Evolutionary conservation across 495 filamentous ascomycete species (phyloP), one percentile per base, ranked within the genome.

Genomic region (Aspergillus bertholletiae): DNA sequence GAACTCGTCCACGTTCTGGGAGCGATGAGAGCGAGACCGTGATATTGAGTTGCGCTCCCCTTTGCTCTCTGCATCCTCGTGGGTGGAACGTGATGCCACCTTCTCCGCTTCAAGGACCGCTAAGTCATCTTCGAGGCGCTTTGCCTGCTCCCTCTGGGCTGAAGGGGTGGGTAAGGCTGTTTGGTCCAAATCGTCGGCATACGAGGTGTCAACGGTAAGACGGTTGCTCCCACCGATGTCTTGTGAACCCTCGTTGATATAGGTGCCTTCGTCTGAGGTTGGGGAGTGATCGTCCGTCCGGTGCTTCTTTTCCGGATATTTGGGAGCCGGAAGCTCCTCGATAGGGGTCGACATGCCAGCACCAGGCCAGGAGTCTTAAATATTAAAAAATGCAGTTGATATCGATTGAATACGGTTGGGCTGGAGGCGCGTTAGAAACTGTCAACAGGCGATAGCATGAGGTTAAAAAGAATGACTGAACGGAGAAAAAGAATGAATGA

Each of bases 61-160:
- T 53, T 52, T 64, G 18, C 76, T 69, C 43, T 70, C 60, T 4
- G 63, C 62, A 2, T 69, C 73, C 27, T 76, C 74, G 44, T 82
- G 72, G 15, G 83, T 70, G 17, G 67, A 81, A 64, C 65, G 74
- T 2, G 81, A 84, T 0, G 86, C 88, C 32, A 89, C 78, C 4
- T 86, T 84, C 74, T 97, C 93, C 7, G 88, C 88, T 48, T 90
- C 85, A 27, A 96, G 76, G 49, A 97, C 75, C 35, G 89, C 84
- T 26, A 97, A 69, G 64, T 97, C 91, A 73, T 97, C 93, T 39
- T 89, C 87, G 20, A 96, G 69, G 27, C 89, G 80, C 56, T 81
- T 80, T 7, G 84, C 84, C 51, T 88, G 80, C 63, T 95, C 91
- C 20, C 84, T 76, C 8, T 73, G 70, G 22, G 80, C 70, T 0